Conservation (phyloP, 495 filamentous ascomycete species). For the Daldinia bambusicola region DNA sequence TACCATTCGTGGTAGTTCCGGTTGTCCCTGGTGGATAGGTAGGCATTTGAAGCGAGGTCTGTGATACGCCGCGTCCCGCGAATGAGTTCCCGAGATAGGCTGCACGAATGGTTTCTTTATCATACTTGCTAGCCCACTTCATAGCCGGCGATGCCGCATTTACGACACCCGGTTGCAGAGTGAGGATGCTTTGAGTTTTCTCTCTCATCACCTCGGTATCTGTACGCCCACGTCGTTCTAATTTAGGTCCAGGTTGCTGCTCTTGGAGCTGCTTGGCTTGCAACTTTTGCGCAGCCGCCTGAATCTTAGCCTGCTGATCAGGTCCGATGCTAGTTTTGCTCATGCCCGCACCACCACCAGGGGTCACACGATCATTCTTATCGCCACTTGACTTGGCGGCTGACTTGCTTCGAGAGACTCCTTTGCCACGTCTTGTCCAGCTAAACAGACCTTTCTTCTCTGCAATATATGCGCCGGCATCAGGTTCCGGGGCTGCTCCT, state of each 20-base stretch:
- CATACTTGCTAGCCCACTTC: conserved; percentile 93
- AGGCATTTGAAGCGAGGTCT: conserved; percentile 44
- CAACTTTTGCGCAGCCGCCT: conserved; percentile 85
- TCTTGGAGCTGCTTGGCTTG: conserved; percentile 65
- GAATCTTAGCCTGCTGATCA: conserved; percentile 92
- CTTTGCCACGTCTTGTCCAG: conserved; percentile 77
- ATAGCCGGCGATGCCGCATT: conserved; percentile 91
- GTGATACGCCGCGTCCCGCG: conserved; percentile 69
- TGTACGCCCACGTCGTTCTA: conserved; percentile 59
- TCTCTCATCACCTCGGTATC: conserved; percentile 66
- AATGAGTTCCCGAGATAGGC: conserved; percentile 79
- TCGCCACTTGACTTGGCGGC: conserved; percentile 60
- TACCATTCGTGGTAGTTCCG: conserved; percentile 42
- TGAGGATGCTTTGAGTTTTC: conserved; percentile 93
- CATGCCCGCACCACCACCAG: conserved; percentile 58
- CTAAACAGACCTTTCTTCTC: conserved; percentile 94
- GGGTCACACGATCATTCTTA: conserved; percentile 46
- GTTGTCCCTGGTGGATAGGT: conserved; percentile 40
- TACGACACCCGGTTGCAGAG: conserved; percentile 84
- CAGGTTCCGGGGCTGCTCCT: conserved; percentile 86
- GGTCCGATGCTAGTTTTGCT: conserved; percentile 91
- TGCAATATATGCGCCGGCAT: conserved; percentile 85
- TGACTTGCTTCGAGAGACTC: conserved; percentile 74
- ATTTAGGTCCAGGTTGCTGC: conserved; percentile 40
- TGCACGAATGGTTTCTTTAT: conserved; percentile 82